Evolutionary conservation across 106 monocot species (phyloP), one percentile per base, ranked within the genome.

Genomic region (Dendrobium chrysotoxum): DNA sequence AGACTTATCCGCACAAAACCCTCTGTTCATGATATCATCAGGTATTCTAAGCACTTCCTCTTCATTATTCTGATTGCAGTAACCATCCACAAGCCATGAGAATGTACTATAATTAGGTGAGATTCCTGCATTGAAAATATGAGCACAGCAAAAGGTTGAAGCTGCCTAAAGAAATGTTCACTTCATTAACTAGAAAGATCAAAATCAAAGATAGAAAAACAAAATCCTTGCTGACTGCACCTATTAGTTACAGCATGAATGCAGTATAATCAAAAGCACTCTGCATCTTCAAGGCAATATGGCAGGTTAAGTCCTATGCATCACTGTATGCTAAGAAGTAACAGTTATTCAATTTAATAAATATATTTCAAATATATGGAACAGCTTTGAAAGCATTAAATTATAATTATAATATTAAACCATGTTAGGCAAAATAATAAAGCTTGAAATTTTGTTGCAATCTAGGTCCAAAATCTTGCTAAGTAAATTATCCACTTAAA

Each of bases 41-140:
- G 95, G 91, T 45, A 95, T 87, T 21, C 40, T 82, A 15, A 91
- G 76, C 40, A 90, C 90, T 61, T 81, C 91, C 40, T 84, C 95
- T 83, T 80, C 90, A 79, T 91, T 91, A 40, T 93, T 93, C 84
- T 89, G 85, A 77, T 86, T 81, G 84, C 93, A 99, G 65, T 92
- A 92, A 65, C 88, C 85, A 86, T 99, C 99, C 21, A 99, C 88
- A 40, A 99, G 75, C 95, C 99, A 99, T 61, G 99, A 99, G 79
- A 83, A 95, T 15, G 90, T 90, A 53, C 91, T 87, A 75, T 93
- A 99, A 77, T 89, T 91, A 30, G 99, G 91, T 53, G 84, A 76
- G 68, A 86, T 89, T 79, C 96, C 96, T 95, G 88, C 78, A 85
- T 84, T 58, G 5, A 65, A 28, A 23, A 64, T 47, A 12, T 65